Evolutionary conservation across 192 early-diverging fungal genomes (phyloP).

Genomic region (Cetraspora pellucida): DNA sequence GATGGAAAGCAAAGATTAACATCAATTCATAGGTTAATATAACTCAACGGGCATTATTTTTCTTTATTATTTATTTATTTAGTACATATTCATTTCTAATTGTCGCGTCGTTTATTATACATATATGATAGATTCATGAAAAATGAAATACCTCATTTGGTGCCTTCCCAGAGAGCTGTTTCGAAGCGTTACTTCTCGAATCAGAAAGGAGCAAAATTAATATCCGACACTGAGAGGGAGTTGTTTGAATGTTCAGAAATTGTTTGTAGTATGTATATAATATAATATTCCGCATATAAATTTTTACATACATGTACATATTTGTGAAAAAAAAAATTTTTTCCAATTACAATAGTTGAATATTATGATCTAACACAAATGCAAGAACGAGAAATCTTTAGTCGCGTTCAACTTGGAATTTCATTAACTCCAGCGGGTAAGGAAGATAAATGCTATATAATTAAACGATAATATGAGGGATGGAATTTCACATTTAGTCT

Average conservation of each 20-base stretch:
- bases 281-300: too few species aligned
- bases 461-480: too few species aligned
- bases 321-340: too few species aligned
- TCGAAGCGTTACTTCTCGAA: slow-evolving; percentile 7
- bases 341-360: slow-evolving; percentile 18
- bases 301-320: too few species aligned
- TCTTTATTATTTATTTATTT: too few species aligned
- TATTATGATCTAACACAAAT: slow-evolving; percentile 25
- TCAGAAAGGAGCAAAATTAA: not conserved
- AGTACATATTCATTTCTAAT: not conserved
- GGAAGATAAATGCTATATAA: too few species aligned
- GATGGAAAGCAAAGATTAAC: slow-evolving; percentile 41
- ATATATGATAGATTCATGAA: slow-evolving; percentile 35
- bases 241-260: slow-evolving; percentile 31
- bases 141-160: slow-evolving; percentile 33
- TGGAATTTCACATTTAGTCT: too few species aligned
- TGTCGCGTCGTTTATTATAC: not conserved
- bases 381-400: slow-evolving; percentile 38
- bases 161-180: not conserved
- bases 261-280: slow-evolving; percentile 31
- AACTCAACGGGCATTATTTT: too few species aligned
- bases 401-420: slow-evolving; percentile 36
- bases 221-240: not conserved
- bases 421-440: slow-evolving; percentile 29
- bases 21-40: slow-evolving; percentile 35